A percentile compares a stretch with the other conserved stretches of the same genome.
These are phyloP conservation scores for Moniliophthora roreri DNA, from an alignment of 1,284 basidiomycete genomes.

Conservation along the genomic window DNA sequence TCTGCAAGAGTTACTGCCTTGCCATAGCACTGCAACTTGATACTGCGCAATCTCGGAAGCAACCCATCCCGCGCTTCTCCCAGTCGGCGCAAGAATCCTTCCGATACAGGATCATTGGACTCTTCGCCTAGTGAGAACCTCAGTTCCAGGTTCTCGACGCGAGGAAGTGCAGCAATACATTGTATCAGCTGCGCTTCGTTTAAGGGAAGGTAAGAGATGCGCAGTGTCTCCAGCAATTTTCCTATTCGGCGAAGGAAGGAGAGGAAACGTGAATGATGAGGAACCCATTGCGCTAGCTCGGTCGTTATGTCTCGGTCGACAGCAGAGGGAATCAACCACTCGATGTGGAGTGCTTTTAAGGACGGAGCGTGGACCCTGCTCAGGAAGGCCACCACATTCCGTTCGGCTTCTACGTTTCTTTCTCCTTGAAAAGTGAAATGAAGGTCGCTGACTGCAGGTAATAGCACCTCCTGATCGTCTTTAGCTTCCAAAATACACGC, in stretches of 20 bases:
- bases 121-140: constrained; percentile 31
- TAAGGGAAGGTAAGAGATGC: constrained; percentile 36
- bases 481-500: background rate
- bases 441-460: constrained; percentile 20
- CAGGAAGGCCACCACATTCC: constrained; percentile 30
- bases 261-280: constrained; percentile 23
- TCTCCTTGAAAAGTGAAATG: constrained; percentile 30
- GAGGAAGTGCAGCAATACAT: constrained; percentile 27
- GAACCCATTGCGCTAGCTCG: constrained; percentile 1
- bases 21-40: no score
- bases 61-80: no score
- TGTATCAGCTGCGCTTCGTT: constrained; percentile 30
- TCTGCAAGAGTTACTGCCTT: no score
- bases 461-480: background rate
- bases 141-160: constrained; percentile 29
- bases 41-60: no score
- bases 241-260: constrained; percentile 28
- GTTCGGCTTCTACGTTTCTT: constrained; percentile 16
- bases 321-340: constrained; percentile 8
- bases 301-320: background rate
- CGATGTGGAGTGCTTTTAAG: constrained; percentile 10
- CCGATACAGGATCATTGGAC: constrained; percentile 33
- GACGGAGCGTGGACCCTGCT: constrained; percentile 7
- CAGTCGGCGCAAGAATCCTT: constrained; percentile 22
- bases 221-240: constrained; percentile 27